A percentile compares a stretch with the other conserved stretches of the same genome.
Conservation (phyloP, 1,284 basidiomycete genomes). For the Pyrrhoderma lamaoense region DNA sequence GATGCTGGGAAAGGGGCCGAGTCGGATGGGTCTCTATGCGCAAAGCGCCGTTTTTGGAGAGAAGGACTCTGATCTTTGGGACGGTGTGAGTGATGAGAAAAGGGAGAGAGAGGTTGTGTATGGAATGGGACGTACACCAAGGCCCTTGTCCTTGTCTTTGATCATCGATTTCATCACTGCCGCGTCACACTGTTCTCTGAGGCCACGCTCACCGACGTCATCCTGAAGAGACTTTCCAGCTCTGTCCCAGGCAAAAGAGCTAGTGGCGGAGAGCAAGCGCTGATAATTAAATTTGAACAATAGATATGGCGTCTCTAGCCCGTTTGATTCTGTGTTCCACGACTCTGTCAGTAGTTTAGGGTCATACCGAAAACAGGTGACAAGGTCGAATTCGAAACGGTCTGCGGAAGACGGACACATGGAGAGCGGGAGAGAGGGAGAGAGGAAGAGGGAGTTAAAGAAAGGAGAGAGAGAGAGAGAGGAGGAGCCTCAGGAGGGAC, state of each 20-base stretch:
- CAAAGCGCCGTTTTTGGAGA: conserved; percentile 40
- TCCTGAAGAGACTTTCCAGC: conserved; percentile 28
- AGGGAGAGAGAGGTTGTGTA: not conserved
- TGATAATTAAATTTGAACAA: conserved; percentile 52
- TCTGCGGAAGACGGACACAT: too few species aligned
- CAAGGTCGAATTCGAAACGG: conserved; percentile 32
- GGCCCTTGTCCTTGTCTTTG: conserved; percentile 12
- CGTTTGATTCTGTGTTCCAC: conserved; percentile 52
- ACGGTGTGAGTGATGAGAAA: not conserved
- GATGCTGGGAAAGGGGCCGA: conserved; percentile 35
- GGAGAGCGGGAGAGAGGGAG: too few species aligned
- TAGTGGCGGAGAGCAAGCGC: conserved; percentile 37
- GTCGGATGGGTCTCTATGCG: conserved; percentile 36
- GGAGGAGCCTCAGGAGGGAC: too few species aligned
- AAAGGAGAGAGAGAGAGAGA: too few species aligned
- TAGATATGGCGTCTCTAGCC: conserved; percentile 44
- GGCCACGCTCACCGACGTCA: conserved; percentile 26
- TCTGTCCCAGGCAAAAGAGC: conserved; percentile 42
- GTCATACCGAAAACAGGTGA: conserved; percentile 56
- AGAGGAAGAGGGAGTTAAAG: too few species aligned
- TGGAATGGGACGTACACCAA: conserved; percentile 6
- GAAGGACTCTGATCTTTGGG: conserved; percentile 49
- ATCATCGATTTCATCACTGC: conserved; percentile 29
- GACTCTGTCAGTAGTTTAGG: conserved; percentile 32
- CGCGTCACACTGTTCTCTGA: conserved; percentile 37